These are phyloP conservation scores for Falciphora oryzae DNA, from an alignment of 2,329 filamentous ascomycete species.

Conservation along the genomic window DNA sequence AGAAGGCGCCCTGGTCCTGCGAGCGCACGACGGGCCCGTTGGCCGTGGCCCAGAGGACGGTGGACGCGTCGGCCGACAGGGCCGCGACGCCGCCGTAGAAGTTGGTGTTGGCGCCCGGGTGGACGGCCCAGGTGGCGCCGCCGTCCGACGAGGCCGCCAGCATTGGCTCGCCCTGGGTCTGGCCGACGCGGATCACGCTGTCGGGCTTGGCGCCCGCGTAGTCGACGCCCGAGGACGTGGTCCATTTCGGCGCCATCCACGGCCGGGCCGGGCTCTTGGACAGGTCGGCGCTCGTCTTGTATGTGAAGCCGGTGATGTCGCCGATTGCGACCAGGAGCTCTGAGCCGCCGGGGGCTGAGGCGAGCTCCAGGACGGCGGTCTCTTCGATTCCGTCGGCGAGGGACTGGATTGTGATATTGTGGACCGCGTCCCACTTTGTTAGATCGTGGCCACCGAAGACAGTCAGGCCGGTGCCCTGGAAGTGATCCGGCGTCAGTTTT, in stretches of 20 bases:
- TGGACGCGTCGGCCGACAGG: conserved; percentile 44
- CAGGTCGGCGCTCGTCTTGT: conserved; percentile 30
- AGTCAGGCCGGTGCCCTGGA: conserved; percentile 38
- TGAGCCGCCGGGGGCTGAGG: conserved; percentile 42
- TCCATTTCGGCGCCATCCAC: conserved; percentile 43
- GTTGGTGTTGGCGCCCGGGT: conserved; percentile 39
- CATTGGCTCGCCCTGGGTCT: conserved; percentile 34
- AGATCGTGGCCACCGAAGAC: conserved; percentile 40
- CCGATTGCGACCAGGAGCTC: conserved; percentile 46
- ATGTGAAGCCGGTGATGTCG: conserved; percentile 48
- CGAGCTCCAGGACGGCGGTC: conserved; percentile 41
- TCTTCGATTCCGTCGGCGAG: conserved; percentile 52
- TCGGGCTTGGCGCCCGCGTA: conserved; percentile 40
- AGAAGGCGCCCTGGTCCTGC: conserved; percentile 35
- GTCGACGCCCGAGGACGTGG: conserved; percentile 40
- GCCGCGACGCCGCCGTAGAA: conserved; percentile 41
- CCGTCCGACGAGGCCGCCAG: conserved; percentile 44
- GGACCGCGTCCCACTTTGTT: conserved; percentile 46
- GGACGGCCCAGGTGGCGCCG: conserved; percentile 42
- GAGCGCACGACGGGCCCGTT: conserved; percentile 37
- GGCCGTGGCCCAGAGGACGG: conserved; percentile 40
- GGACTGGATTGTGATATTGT: conserved; percentile 43
- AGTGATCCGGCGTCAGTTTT: background rate
- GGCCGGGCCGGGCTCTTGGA: conserved; percentile 35
- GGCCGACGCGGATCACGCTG: conserved; percentile 46